Evolutionary conservation across 169 alveolate species (phyloP), one percentile per base, ranked within the genome.

Genomic region (Plasmodium ovale): DNA sequence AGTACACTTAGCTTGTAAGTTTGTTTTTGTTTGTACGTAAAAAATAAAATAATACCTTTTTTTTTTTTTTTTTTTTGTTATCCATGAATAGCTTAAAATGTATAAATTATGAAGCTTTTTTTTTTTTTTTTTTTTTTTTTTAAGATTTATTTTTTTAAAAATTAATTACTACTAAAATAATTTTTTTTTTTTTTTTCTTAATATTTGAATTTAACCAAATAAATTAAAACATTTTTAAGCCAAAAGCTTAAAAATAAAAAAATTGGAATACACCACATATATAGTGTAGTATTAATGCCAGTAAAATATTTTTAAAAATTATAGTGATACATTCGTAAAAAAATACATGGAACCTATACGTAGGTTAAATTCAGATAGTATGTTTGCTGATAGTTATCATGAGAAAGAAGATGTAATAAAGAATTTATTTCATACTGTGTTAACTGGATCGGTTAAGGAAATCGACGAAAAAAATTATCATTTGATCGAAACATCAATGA

Each of bases 301-400:
- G n/a, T n/a, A n/a, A n/a, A n/a, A n/a, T n/a, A n/a, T n/a, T n/a
- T n/a, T n/a, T n/a, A n/a, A n/a, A n/a, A n/a, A n/a, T n/a, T n/a
- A 42, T 14, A 47, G 56, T 47, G 56, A 47, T 47, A 47, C 14
- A 59, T 59, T 23, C 3, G 14, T 37, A 79, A n/a, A n/a, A n/a
- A n/a, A n/a, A 79, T 79, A 29, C 59, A 79, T 79, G 89, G 89
- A 79, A 70, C 84, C 71, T 23, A 51, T 62, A 31, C 71, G 65
- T 79, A 21, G 47, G 33, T 49, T 51, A 49, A 49, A 53, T 42
- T 67, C 71, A 39, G 65, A 35, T 64, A 64, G 21, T 69, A 0
- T 53, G 27, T 79, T 47, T 39, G 89, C 44, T 64, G 89, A 53
- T 29, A 51, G 59, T 65, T 62, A 51, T 29, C 19, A 47, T 67